Conservation (phyloP, 768 basidiomycete species). For the Boletus rubroflammeus region DNA sequence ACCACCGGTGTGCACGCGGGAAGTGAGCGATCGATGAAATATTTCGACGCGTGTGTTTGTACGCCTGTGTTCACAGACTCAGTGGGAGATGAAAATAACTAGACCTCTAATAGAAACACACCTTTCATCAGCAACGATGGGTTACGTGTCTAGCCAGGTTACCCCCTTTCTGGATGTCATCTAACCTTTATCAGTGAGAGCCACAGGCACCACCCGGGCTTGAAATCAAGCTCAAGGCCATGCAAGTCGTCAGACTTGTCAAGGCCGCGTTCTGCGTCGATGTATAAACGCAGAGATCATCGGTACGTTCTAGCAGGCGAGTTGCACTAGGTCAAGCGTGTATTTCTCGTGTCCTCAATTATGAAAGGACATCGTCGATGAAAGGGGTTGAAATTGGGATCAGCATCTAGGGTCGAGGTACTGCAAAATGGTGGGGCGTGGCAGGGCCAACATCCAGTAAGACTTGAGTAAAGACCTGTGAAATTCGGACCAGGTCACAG, state of each 20-base stretch:
- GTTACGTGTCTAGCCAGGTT: background rate
- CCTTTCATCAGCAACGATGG: background rate
- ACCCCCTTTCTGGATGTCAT: background rate
- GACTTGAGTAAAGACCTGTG: background rate
- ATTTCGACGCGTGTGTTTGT: no score
- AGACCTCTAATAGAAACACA: background rate
- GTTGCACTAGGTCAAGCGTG: background rate
- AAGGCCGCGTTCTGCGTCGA: no score
- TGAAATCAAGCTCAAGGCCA: background rate
- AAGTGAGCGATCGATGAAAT: background rate
- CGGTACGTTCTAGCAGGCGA: no score
- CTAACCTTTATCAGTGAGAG: background rate
- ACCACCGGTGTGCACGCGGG: background rate
- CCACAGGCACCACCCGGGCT: background rate
- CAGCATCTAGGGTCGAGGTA: background rate
- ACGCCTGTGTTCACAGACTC: background rate
- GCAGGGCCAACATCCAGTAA: background rate
- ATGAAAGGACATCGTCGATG: background rate
- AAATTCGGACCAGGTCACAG: no score
- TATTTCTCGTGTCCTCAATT: background rate
- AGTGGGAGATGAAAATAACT: background rate
- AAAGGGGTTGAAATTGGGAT: background rate
- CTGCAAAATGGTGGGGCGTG: background rate
- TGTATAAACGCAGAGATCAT: background rate
- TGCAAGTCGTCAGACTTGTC: background rate